Base-by-base conservation (phyloP, 2,329 filamentous ascomycete species). In the Nemania sp. region DNA sequence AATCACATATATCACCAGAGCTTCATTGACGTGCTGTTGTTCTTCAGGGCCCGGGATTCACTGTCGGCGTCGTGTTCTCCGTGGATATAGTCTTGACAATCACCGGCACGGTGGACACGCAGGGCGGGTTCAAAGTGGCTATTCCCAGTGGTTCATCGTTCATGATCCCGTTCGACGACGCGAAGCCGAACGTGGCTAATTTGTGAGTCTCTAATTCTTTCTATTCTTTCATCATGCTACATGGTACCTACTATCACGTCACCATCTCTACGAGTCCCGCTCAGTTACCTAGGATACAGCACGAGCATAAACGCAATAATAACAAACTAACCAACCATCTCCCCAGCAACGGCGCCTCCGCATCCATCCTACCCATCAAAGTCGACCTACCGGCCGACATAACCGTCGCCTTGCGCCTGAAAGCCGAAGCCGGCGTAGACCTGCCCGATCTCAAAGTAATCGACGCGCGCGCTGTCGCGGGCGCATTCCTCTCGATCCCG, bases 141-240 rank as follows among this genome's bases (percentile, higher is more conserved):
- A 64, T 68, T 36, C 64, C 65, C 5, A 61, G 65, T 31, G 54
- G 51, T 20, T 63, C 65, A 11, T 54, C 61, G 8, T 68, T 66
- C 15, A 59, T 58, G 22, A 62, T 68, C 22, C 49, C 59, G 7
- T 46, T 68, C 1, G 61, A 66, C 17, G 49, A 60, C 2, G 42
- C 45, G 1, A 56, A 59, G n/a, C 40, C 48, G 9, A 62, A 61
- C 26, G 41, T 49, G 15, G 65, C 61, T 3, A 62, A 61, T 3
- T 68, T 68, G 65, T 68, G 55, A 63, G 65, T 61, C 11, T 26
- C 8, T 6, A 34, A n/a, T 14, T 5, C 15, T 33, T 23, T 26
- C 7, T 22, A 9, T 2, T 0, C 22, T 26, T n/a, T 12, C 20
- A 15, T 14, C 40, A 40, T 3, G 30, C 20, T 19, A 17, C 20